These are phyloP conservation scores for Trametes sp. DNA, from an alignment of 1,284 basidiomycete species.

Conservation along the genomic window DNA sequence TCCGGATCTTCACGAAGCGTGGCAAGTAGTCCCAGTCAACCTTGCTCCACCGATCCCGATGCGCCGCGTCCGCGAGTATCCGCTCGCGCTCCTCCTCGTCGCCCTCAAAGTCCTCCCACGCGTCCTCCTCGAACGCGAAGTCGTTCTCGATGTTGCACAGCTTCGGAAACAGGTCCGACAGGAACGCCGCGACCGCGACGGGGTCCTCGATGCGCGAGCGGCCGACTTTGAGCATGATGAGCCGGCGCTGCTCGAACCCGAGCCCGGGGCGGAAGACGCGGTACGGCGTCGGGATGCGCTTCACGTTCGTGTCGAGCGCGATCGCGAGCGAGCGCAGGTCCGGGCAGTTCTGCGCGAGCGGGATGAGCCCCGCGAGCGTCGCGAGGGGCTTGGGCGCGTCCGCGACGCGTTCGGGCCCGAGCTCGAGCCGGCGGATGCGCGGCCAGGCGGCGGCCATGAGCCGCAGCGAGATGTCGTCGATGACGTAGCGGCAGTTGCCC, in stretches of 20 bases:
- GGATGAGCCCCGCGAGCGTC: conserved; percentile 9
- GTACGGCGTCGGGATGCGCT: background rate
- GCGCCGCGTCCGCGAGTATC: conserved; percentile 5
- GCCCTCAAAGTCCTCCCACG: background rate
- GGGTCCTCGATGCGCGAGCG: conserved; percentile 10
- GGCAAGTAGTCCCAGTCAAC: background rate
- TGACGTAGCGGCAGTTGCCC: background rate
- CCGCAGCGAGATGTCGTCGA: conserved; percentile 2
- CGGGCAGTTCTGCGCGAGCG: conserved; percentile 9
- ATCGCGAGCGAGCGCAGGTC: conserved; percentile 1
- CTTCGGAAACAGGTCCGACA: conserved; percentile 15
- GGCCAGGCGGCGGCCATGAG: conserved; percentile 7
- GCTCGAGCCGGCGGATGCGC: background rate
- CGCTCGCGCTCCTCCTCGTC: conserved; percentile 8
- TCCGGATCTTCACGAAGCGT: background rate
- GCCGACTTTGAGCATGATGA: conserved; percentile 4
- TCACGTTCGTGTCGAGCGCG: conserved; percentile 1
- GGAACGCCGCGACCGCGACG: conserved; percentile 6
- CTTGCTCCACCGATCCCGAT: background rate
- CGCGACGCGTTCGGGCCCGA: background rate
- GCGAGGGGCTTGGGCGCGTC: background rate
- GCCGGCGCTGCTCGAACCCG: background rate
- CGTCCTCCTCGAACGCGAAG: background rate
- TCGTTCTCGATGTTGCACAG: background rate
- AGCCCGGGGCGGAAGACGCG: background rate